Conservation (phyloP, 108 stramenopile species). For the Cyclotella distinguenda region DNA sequence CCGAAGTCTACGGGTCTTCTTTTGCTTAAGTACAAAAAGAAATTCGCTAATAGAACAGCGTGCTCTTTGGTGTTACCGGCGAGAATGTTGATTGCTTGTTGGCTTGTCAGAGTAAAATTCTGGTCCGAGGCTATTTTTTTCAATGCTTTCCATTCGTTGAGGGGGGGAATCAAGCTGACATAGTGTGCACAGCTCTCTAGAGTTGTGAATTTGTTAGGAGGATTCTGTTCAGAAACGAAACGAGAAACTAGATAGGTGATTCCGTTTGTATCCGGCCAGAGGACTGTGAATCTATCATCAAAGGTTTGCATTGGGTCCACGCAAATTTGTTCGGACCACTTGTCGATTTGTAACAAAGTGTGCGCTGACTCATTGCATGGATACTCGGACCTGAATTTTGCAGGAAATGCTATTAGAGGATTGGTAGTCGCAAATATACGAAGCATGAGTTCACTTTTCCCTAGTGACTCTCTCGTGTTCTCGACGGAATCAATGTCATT, state of each 20-base stretch:
- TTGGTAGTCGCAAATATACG: slow-evolving; percentile 20
- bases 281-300: slow-evolving; percentile 17
- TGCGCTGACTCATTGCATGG: slow-evolving; percentile 2
- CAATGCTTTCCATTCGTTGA: slow-evolving; percentile 68
- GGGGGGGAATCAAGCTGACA: slow-evolving; percentile 69
- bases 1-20: slow-evolving; percentile 16
- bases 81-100: slow-evolving; percentile 69
- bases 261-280: slow-evolving; percentile 36
- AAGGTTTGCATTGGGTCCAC: not conserved
- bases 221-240: slow-evolving; percentile 52
- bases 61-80: slow-evolving; percentile 80
- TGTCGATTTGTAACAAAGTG: slow-evolving; percentile 6
- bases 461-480: not conserved
- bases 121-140: slow-evolving; percentile 23
- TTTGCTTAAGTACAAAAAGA: slow-evolving; percentile 52
- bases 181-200: slow-evolving; percentile 52
- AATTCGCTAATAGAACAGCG: slow-evolving; percentile 70
- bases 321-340: slow-evolving; percentile 15
- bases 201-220: slow-evolving; percentile 48
- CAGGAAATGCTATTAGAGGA: slow-evolving; percentile 8
- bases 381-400: slow-evolving; percentile 21
- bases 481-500: not conserved
- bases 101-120: slow-evolving; percentile 66
- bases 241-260: slow-evolving; percentile 33
- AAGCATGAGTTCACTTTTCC: not conserved